A percentile compares a stretch with the other conserved stretches of the same genome.
Evolutionary conservation across 805 yeast species (phyloP).

Genomic region (Vanderwaltozyma verrucispora): DNA sequence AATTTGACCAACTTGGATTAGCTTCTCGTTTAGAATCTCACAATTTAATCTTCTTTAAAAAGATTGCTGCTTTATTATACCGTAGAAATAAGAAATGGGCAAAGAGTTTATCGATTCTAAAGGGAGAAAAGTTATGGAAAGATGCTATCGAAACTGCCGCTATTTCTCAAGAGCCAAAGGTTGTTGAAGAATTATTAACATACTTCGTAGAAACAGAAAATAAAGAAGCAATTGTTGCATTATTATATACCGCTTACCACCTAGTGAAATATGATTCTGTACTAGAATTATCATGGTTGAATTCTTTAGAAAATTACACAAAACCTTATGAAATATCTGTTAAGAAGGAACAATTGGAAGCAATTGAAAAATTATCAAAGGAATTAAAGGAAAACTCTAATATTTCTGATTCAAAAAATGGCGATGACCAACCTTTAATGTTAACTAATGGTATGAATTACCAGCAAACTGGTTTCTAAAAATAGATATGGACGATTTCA

Average conservation of each 20-base stretch:
- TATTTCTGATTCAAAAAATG: constrained; percentile 37
- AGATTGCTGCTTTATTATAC: constrained; percentile 88
- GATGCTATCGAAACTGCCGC: constrained; percentile 93
- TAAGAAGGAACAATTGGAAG: constrained; percentile 66
- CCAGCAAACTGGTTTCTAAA: constrained; percentile 3
- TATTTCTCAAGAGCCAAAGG: constrained; percentile 61
- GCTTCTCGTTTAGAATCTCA: constrained; percentile 92
- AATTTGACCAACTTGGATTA: constrained; percentile 84
- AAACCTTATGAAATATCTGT: constrained; percentile 88
- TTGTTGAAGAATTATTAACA: constrained; percentile 78
- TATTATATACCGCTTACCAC: constrained; percentile 77
- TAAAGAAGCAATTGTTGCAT: constrained; percentile 88
- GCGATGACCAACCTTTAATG: constrained; percentile 63
- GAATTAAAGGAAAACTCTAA: constrained; percentile 53
- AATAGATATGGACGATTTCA: neutral
- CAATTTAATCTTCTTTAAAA: constrained; percentile 84
- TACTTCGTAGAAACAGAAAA: constrained; percentile 96
- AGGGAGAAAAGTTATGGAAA: constrained; percentile 88
- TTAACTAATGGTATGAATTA: constrained; percentile 26
- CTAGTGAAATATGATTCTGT: constrained; percentile 74
- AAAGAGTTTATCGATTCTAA: constrained; percentile 79
- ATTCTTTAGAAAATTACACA: constrained; percentile 69
- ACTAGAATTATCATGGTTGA: constrained; percentile 84
- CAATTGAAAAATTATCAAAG: constrained; percentile 55
- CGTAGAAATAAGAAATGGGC: constrained; percentile 89